Percentiles rank a stretch among this genome's conserved stretches.
Evolutionary conservation across 2,329 filamentous ascomycete species (phyloP).

Genomic region (Hysterium pulicare): DNA sequence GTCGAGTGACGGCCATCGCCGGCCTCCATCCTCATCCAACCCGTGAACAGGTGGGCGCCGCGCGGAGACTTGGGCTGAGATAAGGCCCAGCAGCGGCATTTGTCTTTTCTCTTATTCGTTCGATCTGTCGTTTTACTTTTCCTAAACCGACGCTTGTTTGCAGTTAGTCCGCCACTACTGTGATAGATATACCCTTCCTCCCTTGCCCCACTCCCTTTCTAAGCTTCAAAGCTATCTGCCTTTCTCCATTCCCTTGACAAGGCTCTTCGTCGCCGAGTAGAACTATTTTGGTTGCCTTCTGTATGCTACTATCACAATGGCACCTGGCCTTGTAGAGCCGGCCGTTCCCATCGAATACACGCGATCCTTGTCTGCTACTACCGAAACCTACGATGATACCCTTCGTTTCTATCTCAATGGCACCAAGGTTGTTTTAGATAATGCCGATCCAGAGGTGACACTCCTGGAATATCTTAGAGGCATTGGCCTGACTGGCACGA

Average conservation of each 20-base stretch:
- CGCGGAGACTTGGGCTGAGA: conserved; percentile 1
- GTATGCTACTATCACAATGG: conserved; percentile 44
- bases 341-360: conserved; percentile 46
- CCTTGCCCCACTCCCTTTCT: conserved; percentile 13
- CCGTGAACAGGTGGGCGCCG: conserved; percentile 1
- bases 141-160: neutral
- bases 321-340: conserved; percentile 53
- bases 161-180: neutral
- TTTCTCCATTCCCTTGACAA: neutral
- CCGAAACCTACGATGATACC: conserved; percentile 78
- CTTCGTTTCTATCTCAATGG: conserved; percentile 93
- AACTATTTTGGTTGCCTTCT: neutral
- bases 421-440: conserved; percentile 79
- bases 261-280: neutral
- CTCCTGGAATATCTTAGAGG: conserved; percentile 89
- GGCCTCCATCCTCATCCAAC: conserved; percentile 5
- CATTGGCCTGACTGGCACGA: conserved; percentile 91
- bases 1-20: conserved; percentile 9
- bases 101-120: conserved; percentile 9
- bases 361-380: conserved; percentile 58
- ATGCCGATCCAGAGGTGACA: conserved; percentile 86
- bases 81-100: conserved; percentile 3
- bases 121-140: conserved; percentile 2
- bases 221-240: neutral
- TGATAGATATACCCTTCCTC: conserved; percentile 13